Base-by-base conservation (phyloP, 352 stramenopile genomes). In the Pythium pectinolyticum region DNA sequence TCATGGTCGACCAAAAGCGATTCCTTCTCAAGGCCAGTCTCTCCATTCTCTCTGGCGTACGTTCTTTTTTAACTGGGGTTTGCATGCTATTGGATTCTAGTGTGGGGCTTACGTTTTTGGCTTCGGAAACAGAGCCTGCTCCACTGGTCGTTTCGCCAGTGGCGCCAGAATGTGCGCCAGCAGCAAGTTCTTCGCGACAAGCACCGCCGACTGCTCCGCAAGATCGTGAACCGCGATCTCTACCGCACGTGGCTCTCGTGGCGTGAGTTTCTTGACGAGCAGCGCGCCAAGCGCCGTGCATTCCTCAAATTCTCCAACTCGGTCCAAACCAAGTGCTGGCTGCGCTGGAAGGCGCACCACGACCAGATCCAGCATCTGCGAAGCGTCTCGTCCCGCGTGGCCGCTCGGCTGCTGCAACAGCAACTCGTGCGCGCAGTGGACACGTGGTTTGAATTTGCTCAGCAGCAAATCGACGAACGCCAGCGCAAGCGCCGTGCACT, bases 131-230 rank as follows among this genome's bases (percentile, higher is more conserved):
- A 94, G 84, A 88, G 74, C 30, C 53, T 92, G 14, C 64, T 67
- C 0, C 78, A 82, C 24, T 92, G 83, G 85, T 66, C 73, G 5
- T 92, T 94, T 47, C 78, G 82, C 0, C 80, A 88, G 31, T 94
- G 85, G 83, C 50, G 62, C 14, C 62, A 86, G 47, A 77, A 78
- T 10, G 70, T 72, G 5, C 43, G 73, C 1, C 46, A 71, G 39
- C 71, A 80, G 22, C 58, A 59, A 12, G 63, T 78, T 31, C 57
- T 81, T 17, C 75, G 75, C 27, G 75, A 78, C 1, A 89, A 89
- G 40, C 78, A 81, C 30, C 67, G 68, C 0, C 68, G 70, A 12
- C 50, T 92, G 49, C 56, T 85, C 19, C 52, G 59, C 7, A 86
- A 84, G 24, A 57, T 94, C 5, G 61, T 90, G 10, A 67, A 90